Evolutionary conservation across 1,139 yeast species (phyloP), one percentile per base, ranked within the genome.

Genomic region (Suhomyces bolitotheri): DNA sequence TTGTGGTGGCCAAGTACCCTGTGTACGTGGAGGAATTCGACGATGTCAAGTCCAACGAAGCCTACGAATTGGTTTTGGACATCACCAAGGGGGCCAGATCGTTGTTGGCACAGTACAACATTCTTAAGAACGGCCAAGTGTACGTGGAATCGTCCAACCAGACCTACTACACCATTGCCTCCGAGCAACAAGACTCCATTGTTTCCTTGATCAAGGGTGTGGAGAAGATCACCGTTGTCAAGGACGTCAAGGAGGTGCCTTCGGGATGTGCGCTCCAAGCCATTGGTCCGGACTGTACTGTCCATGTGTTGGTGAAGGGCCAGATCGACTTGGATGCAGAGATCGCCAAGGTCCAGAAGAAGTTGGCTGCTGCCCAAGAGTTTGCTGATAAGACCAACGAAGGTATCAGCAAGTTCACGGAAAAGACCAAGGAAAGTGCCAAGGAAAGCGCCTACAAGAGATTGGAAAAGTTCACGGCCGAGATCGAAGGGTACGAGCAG

Each of bases 61-160:
- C 83, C 38, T 92, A 92, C 61, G 92, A 88, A 49, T 72, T 87
- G 52, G 82, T 89, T 27, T 72, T 92, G 62, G 92, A 85, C 42
- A 80, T 88, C 52, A 90, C 95, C 47, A 88, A 87, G 71, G 85
- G 85, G 53, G 89, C 96, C 29, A 83, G 98, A 71, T 90, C 97
- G 14, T 71, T 92, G 58, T 75, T 92, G 58, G 78, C 96, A 20
- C 96, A 90, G 66, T 92, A 87, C 66, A 80, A 78, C 60, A 89
- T 92, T 53, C 68, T 85, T 58, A 88, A 88, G 75, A 82, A 87
- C 51, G 97, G 95, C 49, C 82, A 81, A 57, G 82, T 92, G 25
- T 84, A 73, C 54, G 85, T 92, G 46, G 96, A 89, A 62, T 72
- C 87, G 23, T 52, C 70, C 29, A 71, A 73, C 37, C 70, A 66